Percentiles rank a stretch among this genome's conserved stretches.
Evolutionary conservation across 192 early-diverging fungal genomes (phyloP).

Genomic region (Podila epicladia): DNA sequence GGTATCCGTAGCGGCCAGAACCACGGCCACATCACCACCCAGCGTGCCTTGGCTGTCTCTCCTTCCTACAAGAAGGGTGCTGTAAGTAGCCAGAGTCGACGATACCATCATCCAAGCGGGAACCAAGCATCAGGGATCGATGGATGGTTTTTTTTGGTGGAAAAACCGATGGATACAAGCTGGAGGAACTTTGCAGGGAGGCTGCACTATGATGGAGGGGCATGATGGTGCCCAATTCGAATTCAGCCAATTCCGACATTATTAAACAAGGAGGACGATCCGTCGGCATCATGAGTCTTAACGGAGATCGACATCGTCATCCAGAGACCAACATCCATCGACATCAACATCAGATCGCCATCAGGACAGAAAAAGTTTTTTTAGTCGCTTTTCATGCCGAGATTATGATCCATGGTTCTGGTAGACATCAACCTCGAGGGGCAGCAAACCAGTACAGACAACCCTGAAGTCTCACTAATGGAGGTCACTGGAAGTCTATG

Average conservation of each 20-base stretch:
- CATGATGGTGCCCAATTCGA: background rate
- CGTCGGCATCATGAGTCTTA: too few relatives aligned
- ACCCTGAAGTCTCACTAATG: background rate
- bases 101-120: slow-evolving; percentile 1
- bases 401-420: slow-evolving; percentile 12
- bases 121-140: background rate
- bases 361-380: too few relatives aligned
- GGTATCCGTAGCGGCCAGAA: slow-evolving; percentile 93
- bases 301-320: background rate
- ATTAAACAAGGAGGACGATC: background rate
- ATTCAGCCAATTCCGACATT: background rate
- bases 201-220: background rate
- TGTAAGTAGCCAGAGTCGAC: background rate
- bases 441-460: background rate
- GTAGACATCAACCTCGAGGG: background rate
- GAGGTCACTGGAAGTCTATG: background rate
- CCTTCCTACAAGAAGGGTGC: slow-evolving; percentile 82
- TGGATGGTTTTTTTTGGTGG: background rate
- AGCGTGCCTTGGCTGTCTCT: slow-evolving; percentile 72
- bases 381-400: background rate
- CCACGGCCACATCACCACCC: slow-evolving; percentile 92
- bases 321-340: background rate
- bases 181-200: background rate
- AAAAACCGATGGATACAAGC: background rate
- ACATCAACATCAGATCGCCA: too few relatives aligned